Percentiles rank a stretch among this genome's conserved stretches.
phyloP scores from a whole-genome alignment of 2,329 filamentous ascomycete genomes.

The Diaporthe vaccinii region DNA sequence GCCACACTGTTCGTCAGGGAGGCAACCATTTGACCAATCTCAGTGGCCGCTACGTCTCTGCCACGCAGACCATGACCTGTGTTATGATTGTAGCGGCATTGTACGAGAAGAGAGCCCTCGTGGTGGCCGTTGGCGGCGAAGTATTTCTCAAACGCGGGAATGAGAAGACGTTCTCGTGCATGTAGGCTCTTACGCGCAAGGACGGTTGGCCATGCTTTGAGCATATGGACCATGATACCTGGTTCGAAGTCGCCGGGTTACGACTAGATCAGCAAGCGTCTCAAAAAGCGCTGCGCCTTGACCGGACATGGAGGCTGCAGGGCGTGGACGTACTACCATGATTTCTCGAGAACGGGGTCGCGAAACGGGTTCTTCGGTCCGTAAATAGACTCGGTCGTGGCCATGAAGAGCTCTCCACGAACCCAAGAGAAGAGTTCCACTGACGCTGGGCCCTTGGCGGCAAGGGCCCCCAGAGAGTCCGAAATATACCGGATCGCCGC shows the following conservation, averaged over 20 bases:
- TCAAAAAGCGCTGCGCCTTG: no score
- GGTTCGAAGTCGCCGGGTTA: constrained; percentile 13
- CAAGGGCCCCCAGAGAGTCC: not conserved
- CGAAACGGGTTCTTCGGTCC: constrained; percentile 26
- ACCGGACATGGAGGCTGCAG: no score
- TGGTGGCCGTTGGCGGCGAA: not conserved
- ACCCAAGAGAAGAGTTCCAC: constrained; percentile 17
- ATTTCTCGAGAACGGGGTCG: not conserved
- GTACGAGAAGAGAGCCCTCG: constrained; percentile 10
- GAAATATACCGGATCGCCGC: not conserved
- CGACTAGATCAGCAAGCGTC: not conserved
- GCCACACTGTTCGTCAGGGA: constrained; percentile 54
- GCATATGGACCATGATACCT: constrained; percentile 1
- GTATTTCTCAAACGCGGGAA: constrained; percentile 18
- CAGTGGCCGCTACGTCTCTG: constrained; percentile 52
- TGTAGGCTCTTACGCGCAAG: not conserved
- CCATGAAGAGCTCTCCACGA: constrained; percentile 10
- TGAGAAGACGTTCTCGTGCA: constrained; percentile 16
- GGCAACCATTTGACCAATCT: constrained; percentile 53
- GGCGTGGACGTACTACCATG: constrained; percentile 9
- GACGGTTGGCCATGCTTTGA: constrained; percentile 4
- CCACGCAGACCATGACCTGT: constrained; percentile 46
- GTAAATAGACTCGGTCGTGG: constrained; percentile 25
- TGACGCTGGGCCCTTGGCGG: not conserved
- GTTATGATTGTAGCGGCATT: constrained; percentile 43